These are phyloP conservation scores for Chrysanthemum makinoi DNA, from an alignment of 129 eudicot genomes.

Conservation along the genomic window DNA sequence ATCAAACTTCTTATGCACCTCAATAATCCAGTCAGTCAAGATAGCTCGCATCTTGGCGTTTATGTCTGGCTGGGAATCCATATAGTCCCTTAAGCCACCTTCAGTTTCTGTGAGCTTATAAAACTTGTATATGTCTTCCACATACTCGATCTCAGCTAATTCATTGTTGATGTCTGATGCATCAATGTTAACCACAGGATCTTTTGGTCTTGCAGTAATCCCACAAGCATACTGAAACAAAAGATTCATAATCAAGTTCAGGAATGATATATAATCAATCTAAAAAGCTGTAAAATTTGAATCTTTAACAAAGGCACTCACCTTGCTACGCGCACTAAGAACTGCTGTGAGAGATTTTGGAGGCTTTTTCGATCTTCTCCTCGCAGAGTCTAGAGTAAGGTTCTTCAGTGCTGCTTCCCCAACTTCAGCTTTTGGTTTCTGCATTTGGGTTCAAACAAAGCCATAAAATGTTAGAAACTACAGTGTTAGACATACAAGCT, in stretches of 20 bases:
- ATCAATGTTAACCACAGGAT: constrained; percentile 58
- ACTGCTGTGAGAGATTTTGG: constrained; percentile 52
- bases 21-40: constrained; percentile 81
- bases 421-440: constrained; percentile 43
- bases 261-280: neutral
- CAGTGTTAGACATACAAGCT: neutral
- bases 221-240: constrained; percentile 69
- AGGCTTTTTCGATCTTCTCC: constrained; percentile 41
- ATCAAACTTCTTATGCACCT: constrained; percentile 83
- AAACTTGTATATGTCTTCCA: constrained; percentile 82
- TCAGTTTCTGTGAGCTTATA: constrained; percentile 79
- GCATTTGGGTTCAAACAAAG: constrained; percentile 23
- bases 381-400: constrained; percentile 27
- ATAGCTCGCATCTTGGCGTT: constrained; percentile 78
- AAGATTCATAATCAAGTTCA: neutral
- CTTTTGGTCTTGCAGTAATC: constrained; percentile 49
- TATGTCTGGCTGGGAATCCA: constrained; percentile 62
- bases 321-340: constrained; percentile 91
- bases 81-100: constrained; percentile 56
- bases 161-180: constrained; percentile 61
- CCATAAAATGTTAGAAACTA: neutral
- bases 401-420: constrained; percentile 34
- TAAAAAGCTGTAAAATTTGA: neutral
- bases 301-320: neutral
- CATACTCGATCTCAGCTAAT: constrained; percentile 78